Percentiles rank a stretch among this genome's conserved stretches.
Evolutionary conservation across 2,329 filamentous ascomycete species (phyloP).

Genomic region (Didymella segeticola): DNA sequence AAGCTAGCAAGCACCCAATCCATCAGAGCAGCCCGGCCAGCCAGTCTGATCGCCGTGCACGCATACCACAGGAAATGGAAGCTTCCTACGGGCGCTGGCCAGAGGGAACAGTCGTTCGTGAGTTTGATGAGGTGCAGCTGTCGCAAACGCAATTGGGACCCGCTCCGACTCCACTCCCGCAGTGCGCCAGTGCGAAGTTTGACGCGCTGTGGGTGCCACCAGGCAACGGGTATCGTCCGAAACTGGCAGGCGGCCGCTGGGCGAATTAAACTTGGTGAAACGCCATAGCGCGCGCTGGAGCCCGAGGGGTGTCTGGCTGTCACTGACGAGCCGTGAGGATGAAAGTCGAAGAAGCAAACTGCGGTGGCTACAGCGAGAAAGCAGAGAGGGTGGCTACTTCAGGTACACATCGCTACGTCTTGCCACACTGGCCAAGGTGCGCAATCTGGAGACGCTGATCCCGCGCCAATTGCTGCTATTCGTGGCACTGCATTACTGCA

Average conservation of each 20-base stretch:
- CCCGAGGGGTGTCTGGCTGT: conserved; percentile 1
- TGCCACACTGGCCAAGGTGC: background rate
- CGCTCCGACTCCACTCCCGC: conserved; percentile 20
- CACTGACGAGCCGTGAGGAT: background rate
- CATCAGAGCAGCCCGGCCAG: background rate
- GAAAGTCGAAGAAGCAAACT: background rate
- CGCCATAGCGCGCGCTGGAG: conserved; percentile 17
- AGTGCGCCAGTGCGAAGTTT: conserved; percentile 22
- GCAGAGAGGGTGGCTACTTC: no score
- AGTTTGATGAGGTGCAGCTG: conserved; percentile 31
- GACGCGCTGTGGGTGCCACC: conserved; percentile 27
- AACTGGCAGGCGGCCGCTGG: conserved; percentile 26
- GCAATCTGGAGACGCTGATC: conserved; percentile 9
- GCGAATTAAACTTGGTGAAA: conserved; percentile 26
- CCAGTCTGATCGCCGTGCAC: background rate
- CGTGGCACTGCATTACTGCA: conserved; percentile 15
- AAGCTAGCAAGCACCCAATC: conserved; percentile 7
- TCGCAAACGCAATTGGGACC: conserved; percentile 24
- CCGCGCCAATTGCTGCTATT: conserved; percentile 15
- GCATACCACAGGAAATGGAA: conserved; percentile 17
- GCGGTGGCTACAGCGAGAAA: background rate
- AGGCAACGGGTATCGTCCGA: conserved; percentile 23
- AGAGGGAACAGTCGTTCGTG: conserved; percentile 37
- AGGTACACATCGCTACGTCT: background rate
- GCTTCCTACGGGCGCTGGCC: conserved; percentile 15